A percentile compares a stretch with the other conserved stretches of the same genome.
Evolutionary conservation across 2,329 filamentous ascomycete genomes (phyloP).

Genomic region (Raffaelea arxii): DNA sequence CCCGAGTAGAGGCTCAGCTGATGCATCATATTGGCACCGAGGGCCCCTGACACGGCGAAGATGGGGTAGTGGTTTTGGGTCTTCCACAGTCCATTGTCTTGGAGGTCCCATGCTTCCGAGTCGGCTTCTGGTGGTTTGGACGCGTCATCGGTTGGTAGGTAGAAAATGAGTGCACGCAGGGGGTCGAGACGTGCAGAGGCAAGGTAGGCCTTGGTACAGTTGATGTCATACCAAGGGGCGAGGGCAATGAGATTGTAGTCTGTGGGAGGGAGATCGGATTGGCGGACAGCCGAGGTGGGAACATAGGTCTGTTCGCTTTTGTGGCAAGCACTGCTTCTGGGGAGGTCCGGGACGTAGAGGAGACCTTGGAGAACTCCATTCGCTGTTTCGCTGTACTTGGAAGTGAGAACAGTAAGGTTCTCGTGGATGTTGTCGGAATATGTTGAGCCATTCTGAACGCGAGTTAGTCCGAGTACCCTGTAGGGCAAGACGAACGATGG

Average conservation of each 20-base stretch:
- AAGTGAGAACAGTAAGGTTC: slow-evolving; percentile 69
- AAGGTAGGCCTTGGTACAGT: slow-evolving; percentile 68
- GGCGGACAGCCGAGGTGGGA: slow-evolving; percentile 64
- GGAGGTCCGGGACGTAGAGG: slow-evolving; percentile 72
- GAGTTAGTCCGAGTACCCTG: not conserved
- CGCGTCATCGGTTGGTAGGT: slow-evolving; percentile 45
- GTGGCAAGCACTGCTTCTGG: slow-evolving; percentile 48
- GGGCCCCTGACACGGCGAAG: slow-evolving; percentile 64
- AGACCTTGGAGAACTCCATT: slow-evolving; percentile 64
- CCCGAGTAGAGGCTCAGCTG: slow-evolving; percentile 70
- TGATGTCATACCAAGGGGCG: slow-evolving; percentile 71
- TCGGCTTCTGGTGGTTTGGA: slow-evolving; percentile 55
- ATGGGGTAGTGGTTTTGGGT: slow-evolving; percentile 63
- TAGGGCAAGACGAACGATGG: not conserved
- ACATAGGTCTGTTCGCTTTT: slow-evolving; percentile 55
- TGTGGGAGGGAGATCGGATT: slow-evolving; percentile 54
- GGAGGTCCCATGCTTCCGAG: slow-evolving; percentile 59
- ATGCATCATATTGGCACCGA: slow-evolving; percentile 59
- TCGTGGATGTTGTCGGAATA: slow-evolving; percentile 40
- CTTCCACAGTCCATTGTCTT: slow-evolving; percentile 64
- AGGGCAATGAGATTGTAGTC: slow-evolving; percentile 71
- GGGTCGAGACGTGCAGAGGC: slow-evolving; percentile 46
- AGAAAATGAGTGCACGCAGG: slow-evolving; percentile 55
- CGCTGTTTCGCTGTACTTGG: slow-evolving; percentile 48
- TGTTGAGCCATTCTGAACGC: slow-evolving; percentile 32